Conservation (phyloP, 352 stramenopile genomes). For the Phytophthora rubi region DNA sequence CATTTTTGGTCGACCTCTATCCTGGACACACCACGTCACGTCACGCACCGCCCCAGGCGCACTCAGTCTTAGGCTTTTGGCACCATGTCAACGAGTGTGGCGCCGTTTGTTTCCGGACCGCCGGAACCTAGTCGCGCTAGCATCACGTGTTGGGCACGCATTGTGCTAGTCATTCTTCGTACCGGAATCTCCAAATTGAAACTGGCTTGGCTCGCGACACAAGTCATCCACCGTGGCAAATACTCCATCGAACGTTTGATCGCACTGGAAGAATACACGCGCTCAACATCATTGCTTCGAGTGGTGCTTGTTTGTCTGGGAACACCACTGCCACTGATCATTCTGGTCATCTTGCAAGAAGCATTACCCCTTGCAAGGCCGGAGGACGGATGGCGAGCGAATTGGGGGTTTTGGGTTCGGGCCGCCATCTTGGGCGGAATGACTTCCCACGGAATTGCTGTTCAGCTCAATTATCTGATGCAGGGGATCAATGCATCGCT, state of each 20-base stretch:
- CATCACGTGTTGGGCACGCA: not conserved
- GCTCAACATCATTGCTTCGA: conserved; percentile 13
- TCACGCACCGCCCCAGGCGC: too few species aligned
- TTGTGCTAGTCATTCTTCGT: not conserved
- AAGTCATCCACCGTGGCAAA: conserved; percentile 36
- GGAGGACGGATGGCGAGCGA: conserved; percentile 20
- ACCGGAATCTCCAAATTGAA: not conserved
- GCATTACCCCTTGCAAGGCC: conserved; percentile 21
- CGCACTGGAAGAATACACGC: conserved; percentile 35
- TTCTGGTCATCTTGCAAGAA: conserved; percentile 25
- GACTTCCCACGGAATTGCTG: not conserved
- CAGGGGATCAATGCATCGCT: conserved; percentile 5
- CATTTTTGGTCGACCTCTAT: not conserved
- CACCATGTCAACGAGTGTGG: not conserved
- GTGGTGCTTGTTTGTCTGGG: conserved; percentile 22
- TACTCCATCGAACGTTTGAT: conserved; percentile 37
- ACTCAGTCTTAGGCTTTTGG: not conserved
- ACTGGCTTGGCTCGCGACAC: conserved; percentile 12
- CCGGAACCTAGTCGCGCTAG: too few species aligned
- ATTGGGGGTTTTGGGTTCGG: conserved; percentile 36
- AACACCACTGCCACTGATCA: conserved; percentile 25
- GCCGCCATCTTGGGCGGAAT: conserved; percentile 1
- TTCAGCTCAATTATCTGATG: conserved; percentile 16
- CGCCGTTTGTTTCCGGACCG: not conserved
- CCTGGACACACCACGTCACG: not conserved